Evolutionary conservation across 2,329 filamentous ascomycete species (phyloP).

Genomic region (Arthrobotrys entomopaga): DNA sequence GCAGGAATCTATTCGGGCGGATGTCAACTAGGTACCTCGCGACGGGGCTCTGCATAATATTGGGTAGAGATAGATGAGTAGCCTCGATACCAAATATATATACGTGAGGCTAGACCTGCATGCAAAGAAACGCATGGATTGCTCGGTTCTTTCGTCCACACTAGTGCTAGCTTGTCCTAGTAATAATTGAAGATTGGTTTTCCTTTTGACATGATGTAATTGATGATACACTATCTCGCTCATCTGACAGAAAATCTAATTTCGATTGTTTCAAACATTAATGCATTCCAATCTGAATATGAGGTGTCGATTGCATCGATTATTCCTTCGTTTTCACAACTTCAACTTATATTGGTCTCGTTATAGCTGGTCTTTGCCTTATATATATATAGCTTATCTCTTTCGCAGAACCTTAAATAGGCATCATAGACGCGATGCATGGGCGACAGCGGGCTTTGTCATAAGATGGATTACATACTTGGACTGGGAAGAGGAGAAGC

Average conservation of each 20-base stretch:
- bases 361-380: too few relatives aligned
- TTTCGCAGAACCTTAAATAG: too few relatives aligned
- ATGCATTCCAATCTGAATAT: constrained; percentile 37
- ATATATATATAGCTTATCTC: too few relatives aligned
- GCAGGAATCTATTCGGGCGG: not conserved
- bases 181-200: not conserved
- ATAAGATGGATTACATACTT: too few relatives aligned
- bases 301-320: too few relatives aligned
- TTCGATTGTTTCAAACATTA: constrained; percentile 14
- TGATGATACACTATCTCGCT: not conserved
- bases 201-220: constrained; percentile 17
- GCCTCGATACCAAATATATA: constrained; percentile 3
- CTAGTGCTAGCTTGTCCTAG: too few relatives aligned
- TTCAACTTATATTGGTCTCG: too few relatives aligned
- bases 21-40: constrained; percentile 15
- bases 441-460: too few relatives aligned
- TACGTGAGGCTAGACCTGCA: constrained; percentile 38
- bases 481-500: too few relatives aligned
- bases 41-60: constrained; percentile 5
- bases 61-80: not conserved
- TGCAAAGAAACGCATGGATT: constrained; percentile 41
- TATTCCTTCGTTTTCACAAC: too few relatives aligned
- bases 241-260: constrained; percentile 2
- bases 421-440: too few relatives aligned
- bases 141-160: not conserved